A percentile compares a stretch with the other conserved stretches of the same genome.
These are phyloP conservation scores for Hericium coralloides DNA, from an alignment of 768 basidiomycete species.

Conservation along the genomic window DNA sequence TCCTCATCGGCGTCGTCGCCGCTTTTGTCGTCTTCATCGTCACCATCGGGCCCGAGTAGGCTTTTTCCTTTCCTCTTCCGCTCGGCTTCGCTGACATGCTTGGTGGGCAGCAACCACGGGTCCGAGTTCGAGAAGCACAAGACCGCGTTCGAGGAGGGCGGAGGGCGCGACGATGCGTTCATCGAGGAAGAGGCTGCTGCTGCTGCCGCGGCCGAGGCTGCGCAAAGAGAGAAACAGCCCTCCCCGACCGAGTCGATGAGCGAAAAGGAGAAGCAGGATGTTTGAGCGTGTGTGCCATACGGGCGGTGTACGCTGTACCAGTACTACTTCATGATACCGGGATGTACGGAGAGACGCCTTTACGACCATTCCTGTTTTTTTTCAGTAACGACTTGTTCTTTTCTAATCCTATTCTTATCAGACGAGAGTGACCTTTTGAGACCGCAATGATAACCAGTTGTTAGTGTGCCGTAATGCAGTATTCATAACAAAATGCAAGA, in stretches of 20 bases:
- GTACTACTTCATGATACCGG: no score
- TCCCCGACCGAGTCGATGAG: background rate
- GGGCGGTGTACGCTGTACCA: no score
- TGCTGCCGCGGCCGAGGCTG: background rate
- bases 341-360: no score
- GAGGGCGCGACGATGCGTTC: slow-evolving; percentile 38
- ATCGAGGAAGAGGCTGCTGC: slow-evolving; percentile 17
- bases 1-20: slow-evolving; percentile 7
- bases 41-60: slow-evolving; percentile 4
- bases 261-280: no score
- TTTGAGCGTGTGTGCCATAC: no score
- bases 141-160: slow-evolving; percentile 73
- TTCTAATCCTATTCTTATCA: no score
- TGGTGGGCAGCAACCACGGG: background rate
- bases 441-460: no score
- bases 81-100: background rate
- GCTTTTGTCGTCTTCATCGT: slow-evolving; percentile 1
- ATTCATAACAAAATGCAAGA: no score
- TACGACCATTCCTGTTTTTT: no score
- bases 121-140: slow-evolving; percentile 76
- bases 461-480: no score
- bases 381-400: no score
- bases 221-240: background rate
- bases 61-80: background rate
- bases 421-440: no score